Evolutionary conservation across 2,329 filamentous ascomycete species (phyloP).

Genomic region (Fusarium buharicum): DNA sequence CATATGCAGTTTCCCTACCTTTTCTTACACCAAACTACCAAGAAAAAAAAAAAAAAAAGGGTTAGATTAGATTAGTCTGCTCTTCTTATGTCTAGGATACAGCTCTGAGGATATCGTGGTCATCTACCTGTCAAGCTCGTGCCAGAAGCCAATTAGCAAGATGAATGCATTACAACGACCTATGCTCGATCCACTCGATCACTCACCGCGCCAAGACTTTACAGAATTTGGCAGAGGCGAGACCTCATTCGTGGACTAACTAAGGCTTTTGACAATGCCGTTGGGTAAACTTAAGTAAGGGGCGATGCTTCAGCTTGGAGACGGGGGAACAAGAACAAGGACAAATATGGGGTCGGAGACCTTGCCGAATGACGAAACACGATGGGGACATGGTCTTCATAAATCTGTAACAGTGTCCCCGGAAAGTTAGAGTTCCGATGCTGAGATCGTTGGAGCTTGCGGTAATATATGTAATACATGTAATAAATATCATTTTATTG

Average conservation of each 20-base stretch:
- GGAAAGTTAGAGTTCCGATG: constrained; percentile 30
- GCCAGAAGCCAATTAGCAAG: constrained; percentile 11
- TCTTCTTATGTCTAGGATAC: too few relatives aligned
- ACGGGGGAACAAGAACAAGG: not conserved
- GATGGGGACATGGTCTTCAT: constrained; percentile 12
- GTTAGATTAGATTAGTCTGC: too few relatives aligned
- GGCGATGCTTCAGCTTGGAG: constrained; percentile 21
- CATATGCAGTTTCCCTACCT: too few relatives aligned
- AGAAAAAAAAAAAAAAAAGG: too few relatives aligned
- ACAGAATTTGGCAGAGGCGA: constrained; percentile 3
- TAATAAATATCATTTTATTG: constrained; percentile 10
- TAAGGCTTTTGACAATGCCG: constrained; percentile 2
- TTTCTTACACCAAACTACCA: too few relatives aligned
- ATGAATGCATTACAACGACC: constrained; percentile 7
- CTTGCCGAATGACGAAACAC: constrained; percentile 34
- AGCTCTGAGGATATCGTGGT: too few relatives aligned
- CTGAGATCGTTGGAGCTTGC: constrained; percentile 14
- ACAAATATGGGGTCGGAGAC: constrained; percentile 31
- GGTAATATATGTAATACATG: not conserved
- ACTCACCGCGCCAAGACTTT: constrained; percentile 5
- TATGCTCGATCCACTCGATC: constrained; percentile 11
- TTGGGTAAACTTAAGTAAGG: constrained; percentile 1
- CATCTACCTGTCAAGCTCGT: too few relatives aligned
- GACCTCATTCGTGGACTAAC: constrained; percentile 40
- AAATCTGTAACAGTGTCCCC: constrained; percentile 36